These are phyloP conservation scores for Candida odintsovae DNA, from an alignment of 805 yeast genomes.

Conservation along the genomic window DNA sequence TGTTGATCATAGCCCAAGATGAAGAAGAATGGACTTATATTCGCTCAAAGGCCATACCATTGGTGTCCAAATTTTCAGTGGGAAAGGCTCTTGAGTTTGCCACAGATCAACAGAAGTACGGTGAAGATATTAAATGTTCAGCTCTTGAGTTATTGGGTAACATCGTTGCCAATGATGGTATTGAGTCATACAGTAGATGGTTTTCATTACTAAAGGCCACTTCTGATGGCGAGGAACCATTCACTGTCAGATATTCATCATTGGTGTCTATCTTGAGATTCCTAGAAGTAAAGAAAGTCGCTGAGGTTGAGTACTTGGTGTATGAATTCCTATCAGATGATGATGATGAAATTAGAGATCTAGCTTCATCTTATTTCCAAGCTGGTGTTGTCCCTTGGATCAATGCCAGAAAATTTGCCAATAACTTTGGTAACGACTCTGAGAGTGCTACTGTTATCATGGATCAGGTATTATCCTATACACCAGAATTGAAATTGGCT, in stretches of 20 bases:
- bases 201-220: constrained; percentile 8
- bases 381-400: constrained; percentile 31
- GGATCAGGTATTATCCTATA: constrained; percentile 9
- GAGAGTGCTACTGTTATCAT: constrained; percentile 11
- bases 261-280: constrained; percentile 34
- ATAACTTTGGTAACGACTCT: constrained; percentile 5
- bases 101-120: constrained; percentile 25
- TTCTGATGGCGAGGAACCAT: constrained; percentile 38
- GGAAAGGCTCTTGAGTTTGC: constrained; percentile 26
- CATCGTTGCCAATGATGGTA: constrained; percentile 25
- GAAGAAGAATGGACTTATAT: constrained; percentile 35
- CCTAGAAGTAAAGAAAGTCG: constrained; percentile 9
- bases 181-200: constrained; percentile 23
- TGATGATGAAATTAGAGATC: constrained; percentile 50
- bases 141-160: constrained; percentile 50
- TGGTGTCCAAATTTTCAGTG: constrained; percentile 17
- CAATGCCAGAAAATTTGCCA: constrained; percentile 24
- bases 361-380: constrained; percentile 39
- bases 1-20: constrained; percentile 19
- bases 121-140: constrained; percentile 43
- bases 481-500: constrained; percentile 14
- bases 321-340: constrained; percentile 54
- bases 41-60: constrained; percentile 32
- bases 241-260: constrained; percentile 39
- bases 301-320: constrained; percentile 23